Conservation (phyloP, 2,329 filamentous ascomycete species). For the Trichoderma asperellum region DNA sequence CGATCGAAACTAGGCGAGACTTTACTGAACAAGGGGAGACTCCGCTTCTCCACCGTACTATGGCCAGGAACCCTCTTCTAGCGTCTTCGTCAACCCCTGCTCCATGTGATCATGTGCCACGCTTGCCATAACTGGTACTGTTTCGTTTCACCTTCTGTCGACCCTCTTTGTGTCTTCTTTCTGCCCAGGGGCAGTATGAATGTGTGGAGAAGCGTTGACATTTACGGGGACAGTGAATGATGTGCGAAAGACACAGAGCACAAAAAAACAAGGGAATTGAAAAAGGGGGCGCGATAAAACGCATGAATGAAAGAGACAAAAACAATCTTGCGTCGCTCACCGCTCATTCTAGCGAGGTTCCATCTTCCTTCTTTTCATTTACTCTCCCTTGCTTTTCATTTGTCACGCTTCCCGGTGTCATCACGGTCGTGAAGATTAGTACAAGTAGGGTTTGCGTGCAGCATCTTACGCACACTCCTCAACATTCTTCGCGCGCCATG, state of each 20-base stretch:
- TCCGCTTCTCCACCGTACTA: conserved; percentile 24
- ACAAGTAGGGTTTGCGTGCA: not conserved
- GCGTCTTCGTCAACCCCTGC: conserved; percentile 8
- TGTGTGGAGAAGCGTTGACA: conserved; percentile 14
- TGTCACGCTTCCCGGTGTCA: not conserved
- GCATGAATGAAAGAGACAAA: conserved; percentile 17
- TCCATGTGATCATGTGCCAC: conserved; percentile 23
- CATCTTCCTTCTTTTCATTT: not conserved
- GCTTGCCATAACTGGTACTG: not conserved
- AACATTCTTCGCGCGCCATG: not conserved
- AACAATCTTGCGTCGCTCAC: conserved; percentile 20
- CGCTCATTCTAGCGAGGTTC: conserved; percentile 22
- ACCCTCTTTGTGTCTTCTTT: conserved; percentile 10
- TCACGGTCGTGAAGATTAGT: not conserved
- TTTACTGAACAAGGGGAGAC: conserved; percentile 12
- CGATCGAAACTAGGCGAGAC: conserved; percentile 12
- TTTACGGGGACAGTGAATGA: conserved; percentile 2
- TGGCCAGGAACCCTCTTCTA: conserved; percentile 25
- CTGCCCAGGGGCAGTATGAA: not conserved
- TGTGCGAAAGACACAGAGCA: not conserved
- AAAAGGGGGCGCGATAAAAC: conserved; percentile 7
- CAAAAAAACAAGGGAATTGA: not conserved
- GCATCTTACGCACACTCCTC: conserved; percentile 1
- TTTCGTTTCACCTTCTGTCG: conserved; percentile 25
- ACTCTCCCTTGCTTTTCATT: conserved; percentile 1